Evolutionary conservation across 116 monocot genomes (phyloP).

Genomic region (Posidonia oceanica): DNA sequence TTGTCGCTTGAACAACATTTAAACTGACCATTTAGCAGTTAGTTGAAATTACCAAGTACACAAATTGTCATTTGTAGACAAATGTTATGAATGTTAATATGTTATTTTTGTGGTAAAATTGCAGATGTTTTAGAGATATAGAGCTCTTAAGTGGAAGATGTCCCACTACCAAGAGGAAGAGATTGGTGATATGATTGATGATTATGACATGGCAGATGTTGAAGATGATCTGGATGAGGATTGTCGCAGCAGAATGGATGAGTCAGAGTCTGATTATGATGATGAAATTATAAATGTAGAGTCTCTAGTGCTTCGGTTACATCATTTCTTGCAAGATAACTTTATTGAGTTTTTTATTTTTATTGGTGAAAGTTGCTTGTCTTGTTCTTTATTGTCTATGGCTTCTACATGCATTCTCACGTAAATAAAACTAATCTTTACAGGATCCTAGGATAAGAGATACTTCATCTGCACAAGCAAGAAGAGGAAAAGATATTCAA

Average conservation of each 20-base stretch:
- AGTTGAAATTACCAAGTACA: too few species aligned
- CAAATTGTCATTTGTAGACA: too few species aligned
- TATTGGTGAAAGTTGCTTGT: not conserved
- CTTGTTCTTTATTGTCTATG: not conserved
- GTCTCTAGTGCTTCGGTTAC: slow-evolving; percentile 9
- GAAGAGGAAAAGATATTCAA: slow-evolving; percentile 87
- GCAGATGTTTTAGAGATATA: not conserved
- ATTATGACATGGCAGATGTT: slow-evolving; percentile 43
- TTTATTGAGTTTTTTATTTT: not conserved
- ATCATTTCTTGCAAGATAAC: not conserved
- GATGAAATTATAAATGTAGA: slow-evolving; percentile 36
- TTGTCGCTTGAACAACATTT: too few species aligned
- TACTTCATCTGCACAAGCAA: slow-evolving; percentile 66
- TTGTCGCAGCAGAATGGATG: slow-evolving; percentile 20
- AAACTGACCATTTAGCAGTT: too few species aligned
- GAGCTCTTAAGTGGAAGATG: slow-evolving; percentile 19
- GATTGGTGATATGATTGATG: slow-evolving; percentile 62
- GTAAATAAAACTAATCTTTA: not conserved
- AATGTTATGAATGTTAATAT: too few species aligned
- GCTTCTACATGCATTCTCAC: too few species aligned
- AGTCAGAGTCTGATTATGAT: slow-evolving; percentile 67
- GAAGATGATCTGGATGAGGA: slow-evolving; percentile 60
- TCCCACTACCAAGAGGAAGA: slow-evolving; percentile 37
- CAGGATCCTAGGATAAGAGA: slow-evolving; percentile 51
- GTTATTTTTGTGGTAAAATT: too few species aligned